A percentile compares a stretch with the other conserved stretches of the same genome.
These are phyloP conservation scores for Boletus tomentosulus DNA, from an alignment of 768 basidiomycete species.

Conservation along the genomic window DNA sequence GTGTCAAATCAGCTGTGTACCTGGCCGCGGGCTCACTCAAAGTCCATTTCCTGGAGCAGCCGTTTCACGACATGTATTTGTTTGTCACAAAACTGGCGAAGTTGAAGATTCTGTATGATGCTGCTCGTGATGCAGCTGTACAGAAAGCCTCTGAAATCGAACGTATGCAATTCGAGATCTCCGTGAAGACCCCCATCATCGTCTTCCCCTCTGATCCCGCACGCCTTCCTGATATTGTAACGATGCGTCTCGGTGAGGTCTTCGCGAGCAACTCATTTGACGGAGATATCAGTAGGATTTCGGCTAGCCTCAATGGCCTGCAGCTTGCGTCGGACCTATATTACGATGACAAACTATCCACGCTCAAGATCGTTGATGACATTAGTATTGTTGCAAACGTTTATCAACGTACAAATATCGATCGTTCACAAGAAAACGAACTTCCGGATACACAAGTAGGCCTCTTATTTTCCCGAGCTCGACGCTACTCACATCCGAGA, in stretches of 20 bases:
- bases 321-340: conserved; percentile 72
- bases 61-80: conserved; percentile 82
- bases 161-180: conserved; percentile 88
- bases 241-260: conserved; percentile 86
- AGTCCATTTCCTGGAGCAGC: conserved; percentile 82
- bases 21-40: conserved; percentile 88
- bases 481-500: conserved; percentile 7
- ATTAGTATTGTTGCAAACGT: conserved; percentile 72
- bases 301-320: conserved; percentile 78
- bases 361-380: conserved; percentile 88
- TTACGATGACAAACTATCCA: conserved; percentile 43
- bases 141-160: conserved; percentile 92
- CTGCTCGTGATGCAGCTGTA: conserved; percentile 88
- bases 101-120: conserved; percentile 92
- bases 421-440: conserved; percentile 47
- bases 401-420: conserved; percentile 54
- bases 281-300: conserved; percentile 49
- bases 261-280: conserved; percentile 74
- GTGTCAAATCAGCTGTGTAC: conserved; percentile 78
- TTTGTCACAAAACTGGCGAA: conserved; percentile 84
- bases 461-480: not conserved
- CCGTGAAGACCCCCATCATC: conserved; percentile 87
- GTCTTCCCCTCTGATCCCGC: conserved; percentile 74
- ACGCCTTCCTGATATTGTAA: conserved; percentile 60
- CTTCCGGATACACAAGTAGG: conserved; percentile 75